These are phyloP conservation scores for Penicillium coprophilum DNA, from an alignment of 495 filamentous ascomycete species.

Conservation along the genomic window DNA sequence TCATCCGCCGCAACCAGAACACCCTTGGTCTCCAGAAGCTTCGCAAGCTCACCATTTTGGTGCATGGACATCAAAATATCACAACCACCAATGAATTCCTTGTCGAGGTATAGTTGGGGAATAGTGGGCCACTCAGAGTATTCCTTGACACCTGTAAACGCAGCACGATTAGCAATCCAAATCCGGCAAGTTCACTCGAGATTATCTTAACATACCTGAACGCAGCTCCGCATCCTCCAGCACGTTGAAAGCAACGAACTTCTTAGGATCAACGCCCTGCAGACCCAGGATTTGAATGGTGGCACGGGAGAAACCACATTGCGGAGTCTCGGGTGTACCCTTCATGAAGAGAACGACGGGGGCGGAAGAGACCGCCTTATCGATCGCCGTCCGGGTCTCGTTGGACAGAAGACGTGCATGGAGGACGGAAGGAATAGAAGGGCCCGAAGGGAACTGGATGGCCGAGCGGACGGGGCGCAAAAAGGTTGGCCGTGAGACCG, in stretches of 20 bases:
- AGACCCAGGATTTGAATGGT: conserved; percentile 91
- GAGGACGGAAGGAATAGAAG: conserved; percentile 25
- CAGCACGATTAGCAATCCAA: conserved; percentile 4
- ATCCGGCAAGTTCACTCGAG: background rate
- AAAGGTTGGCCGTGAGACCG: conserved; percentile 32
- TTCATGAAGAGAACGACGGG: conserved; percentile 99
- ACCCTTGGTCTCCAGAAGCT: conserved; percentile 84
- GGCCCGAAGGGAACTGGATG: conserved; percentile 26
- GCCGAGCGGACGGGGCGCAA: conserved; percentile 30
- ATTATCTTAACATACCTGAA: conserved; percentile 59
- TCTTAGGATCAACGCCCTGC: conserved; percentile 93
- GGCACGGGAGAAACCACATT: conserved; percentile 95
- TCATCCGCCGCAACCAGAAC: conserved; percentile 65
- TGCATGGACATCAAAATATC: conserved; percentile 98
- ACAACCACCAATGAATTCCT: conserved; percentile 95
- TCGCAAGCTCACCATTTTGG: conserved; percentile 90
- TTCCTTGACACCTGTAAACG: conserved; percentile 81
- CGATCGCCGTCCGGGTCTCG: conserved; percentile 74
- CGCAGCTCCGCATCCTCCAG: conserved; percentile 85
- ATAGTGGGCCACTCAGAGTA: conserved; percentile 99
- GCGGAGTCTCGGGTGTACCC: conserved; percentile 93
- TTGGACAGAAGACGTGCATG: conserved; percentile 69
- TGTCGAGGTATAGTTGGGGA: conserved; percentile 90
- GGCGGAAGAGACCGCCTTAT: conserved; percentile 78
- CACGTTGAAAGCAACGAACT: conserved; percentile 97